These are phyloP conservation scores for Colletotrichum echinochloae DNA, from an alignment of 2,329 filamentous ascomycete genomes.

Conservation along the genomic window DNA sequence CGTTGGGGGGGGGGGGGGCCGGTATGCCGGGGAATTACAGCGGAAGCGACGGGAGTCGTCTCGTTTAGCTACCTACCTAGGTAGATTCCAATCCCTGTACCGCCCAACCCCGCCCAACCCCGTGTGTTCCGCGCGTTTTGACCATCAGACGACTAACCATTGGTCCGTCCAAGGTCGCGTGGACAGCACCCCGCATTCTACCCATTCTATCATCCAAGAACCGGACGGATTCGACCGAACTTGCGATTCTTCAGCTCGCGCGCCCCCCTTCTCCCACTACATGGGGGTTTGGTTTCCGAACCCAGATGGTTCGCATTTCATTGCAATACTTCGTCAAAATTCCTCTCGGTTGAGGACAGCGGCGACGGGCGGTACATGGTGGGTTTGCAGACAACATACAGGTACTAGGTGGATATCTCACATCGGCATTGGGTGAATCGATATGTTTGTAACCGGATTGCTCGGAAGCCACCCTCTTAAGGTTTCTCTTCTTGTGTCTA, in stretches of 20 bases:
- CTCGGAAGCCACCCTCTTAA: slow-evolving; percentile 24
- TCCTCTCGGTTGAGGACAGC: background rate
- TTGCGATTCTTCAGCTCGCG: background rate
- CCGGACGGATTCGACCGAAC: background rate
- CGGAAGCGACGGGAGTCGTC: slow-evolving; percentile 11
- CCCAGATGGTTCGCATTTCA: background rate
- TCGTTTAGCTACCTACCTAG: slow-evolving; percentile 39
- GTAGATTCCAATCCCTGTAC: slow-evolving; percentile 5
- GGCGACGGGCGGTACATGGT: background rate
- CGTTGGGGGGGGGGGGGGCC: background rate
- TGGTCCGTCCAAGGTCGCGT: slow-evolving; percentile 22
- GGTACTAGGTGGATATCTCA: background rate
- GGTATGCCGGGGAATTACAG: background rate
- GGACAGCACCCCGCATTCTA: slow-evolving; percentile 27
- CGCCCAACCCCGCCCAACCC: background rate
- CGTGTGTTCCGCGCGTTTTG: slow-evolving; percentile 5
- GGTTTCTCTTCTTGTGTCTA: slow-evolving; percentile 29
- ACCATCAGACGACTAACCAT: slow-evolving; percentile 16
- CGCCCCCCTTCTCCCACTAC: background rate
- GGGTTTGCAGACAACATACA: background rate
- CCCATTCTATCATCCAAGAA: background rate
- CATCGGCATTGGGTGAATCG: background rate
- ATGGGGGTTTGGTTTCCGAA: too few species aligned
- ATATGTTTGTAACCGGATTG: slow-evolving; percentile 13
- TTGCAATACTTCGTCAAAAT: background rate